Evolutionary conservation across 805 yeast species (phyloP).

Genomic region (Cephaloascus fragrans): DNA sequence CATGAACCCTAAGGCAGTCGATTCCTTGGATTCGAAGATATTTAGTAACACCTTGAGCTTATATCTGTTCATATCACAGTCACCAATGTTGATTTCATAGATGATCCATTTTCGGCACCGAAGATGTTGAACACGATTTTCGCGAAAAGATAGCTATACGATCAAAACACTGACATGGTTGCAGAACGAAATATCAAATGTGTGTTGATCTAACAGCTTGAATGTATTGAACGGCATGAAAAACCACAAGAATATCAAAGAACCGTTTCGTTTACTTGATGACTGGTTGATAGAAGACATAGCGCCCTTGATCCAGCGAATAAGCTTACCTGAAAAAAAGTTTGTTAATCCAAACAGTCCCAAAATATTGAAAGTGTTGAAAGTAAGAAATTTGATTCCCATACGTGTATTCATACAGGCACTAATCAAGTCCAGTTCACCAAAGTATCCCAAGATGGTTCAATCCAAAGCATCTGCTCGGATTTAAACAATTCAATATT

Average conservation of each 20-base stretch:
- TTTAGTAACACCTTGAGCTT: too few relatives aligned
- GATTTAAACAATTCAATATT: neutral
- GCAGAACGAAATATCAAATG: too few relatives aligned
- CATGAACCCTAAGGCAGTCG: too few relatives aligned
- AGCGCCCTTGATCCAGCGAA: neutral
- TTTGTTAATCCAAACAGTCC: neutral
- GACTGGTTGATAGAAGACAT: neutral
- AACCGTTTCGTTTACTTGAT: neutral
- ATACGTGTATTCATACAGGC: neutral
- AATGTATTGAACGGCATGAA: too few relatives aligned
- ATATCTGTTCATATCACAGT: neutral
- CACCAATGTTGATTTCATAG: neutral
- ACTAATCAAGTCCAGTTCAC: neutral
- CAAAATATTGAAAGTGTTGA: neutral
- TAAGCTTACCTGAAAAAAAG: neutral
- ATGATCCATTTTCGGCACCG: neutral
- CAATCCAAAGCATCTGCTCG: neutral
- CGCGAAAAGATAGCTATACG: too few relatives aligned
- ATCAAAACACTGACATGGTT: too few relatives aligned
- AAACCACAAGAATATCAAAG: neutral
- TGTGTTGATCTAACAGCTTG: too few relatives aligned
- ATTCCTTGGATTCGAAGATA: neutral
- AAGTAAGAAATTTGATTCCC: neutral
- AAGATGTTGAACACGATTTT: too few relatives aligned
- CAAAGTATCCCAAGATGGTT: neutral